Conservation (phyloP, 805 yeast genomes). For the Wickerhamiella cacticola region DNA sequence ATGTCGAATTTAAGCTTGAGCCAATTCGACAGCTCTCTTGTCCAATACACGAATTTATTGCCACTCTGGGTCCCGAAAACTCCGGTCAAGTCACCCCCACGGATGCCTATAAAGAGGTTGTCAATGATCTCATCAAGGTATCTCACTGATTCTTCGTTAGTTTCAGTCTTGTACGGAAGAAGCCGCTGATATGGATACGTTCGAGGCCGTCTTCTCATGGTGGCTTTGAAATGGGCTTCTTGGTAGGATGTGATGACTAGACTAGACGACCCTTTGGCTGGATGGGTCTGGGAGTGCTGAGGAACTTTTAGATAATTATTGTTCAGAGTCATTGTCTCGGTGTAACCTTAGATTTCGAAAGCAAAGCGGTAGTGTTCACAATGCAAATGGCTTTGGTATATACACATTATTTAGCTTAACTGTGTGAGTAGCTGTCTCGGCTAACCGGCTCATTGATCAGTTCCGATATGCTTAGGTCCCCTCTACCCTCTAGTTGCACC, state of each 20-base stretch:
- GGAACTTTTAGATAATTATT: too few relatives aligned
- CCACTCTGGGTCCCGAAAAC: conserved; percentile 46
- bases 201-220: conserved; percentile 26
- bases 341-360: too few relatives aligned
- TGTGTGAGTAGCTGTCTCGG: too few relatives aligned
- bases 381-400: too few relatives aligned
- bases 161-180: conserved; percentile 67
- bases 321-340: too few relatives aligned
- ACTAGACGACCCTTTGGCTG: too few relatives aligned
- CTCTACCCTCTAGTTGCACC: not conserved
- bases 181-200: conserved; percentile 33
- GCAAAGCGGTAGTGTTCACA: too few relatives aligned
- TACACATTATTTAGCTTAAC: too few relatives aligned
- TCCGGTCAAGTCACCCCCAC: conserved; percentile 64
- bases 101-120: conserved; percentile 65
- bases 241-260: not conserved
- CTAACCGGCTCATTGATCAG: too few relatives aligned
- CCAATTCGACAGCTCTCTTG: conserved; percentile 72
- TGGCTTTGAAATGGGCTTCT: not conserved
- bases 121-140: conserved; percentile 71
- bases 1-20: conserved; percentile 64
- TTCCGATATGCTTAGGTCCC: too few relatives aligned
- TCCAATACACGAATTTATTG: conserved; percentile 70
- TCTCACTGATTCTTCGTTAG: conserved; percentile 52
- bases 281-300: too few relatives aligned